Base-by-base conservation (phyloP, 441 rosid species). In the Eutrema salsugineum region DNA sequence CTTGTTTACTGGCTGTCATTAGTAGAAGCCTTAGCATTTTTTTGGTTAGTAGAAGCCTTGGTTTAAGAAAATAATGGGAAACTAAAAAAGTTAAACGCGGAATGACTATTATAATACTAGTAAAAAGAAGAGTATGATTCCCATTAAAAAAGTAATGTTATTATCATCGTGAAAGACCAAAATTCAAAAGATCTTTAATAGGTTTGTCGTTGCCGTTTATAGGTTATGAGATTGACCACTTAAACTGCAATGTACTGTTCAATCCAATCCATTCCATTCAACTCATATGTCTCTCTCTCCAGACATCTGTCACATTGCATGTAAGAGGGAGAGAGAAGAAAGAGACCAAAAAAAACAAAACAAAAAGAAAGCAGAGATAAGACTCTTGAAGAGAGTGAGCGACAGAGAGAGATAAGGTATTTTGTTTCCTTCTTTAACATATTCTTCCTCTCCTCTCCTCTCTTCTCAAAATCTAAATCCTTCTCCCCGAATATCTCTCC, bases 251-350 rank as follows among this genome's bases (percentile, higher is more conserved):
- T 10, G 44, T 2, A 66, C 66, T 58, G 77, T 66, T 57, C 1
- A 66, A 55, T 46, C 39, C 66, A 73, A 27, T 36, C 36, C 57
- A 38, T 44, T 44, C 40, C 70, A 72, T 44, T 44, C 40, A 64
- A 72, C 46, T 64, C 43, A 65, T 28, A 39, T 39, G 60, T 65
- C 60, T 73, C 11, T 63, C 50, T 73, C 72, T 32, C 11, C 68
- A 73, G 68, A 51, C 62, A 68, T 75, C 35, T 75, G 73, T 68
- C 65, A 38, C 66, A 75, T 20, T 75, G 79, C 74, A 68, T 68
- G 79, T 62, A 44, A 62, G 65, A 54, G 53, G 12, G 57, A 68
- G 38, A 58, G 33, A 53, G 15, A 46, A 75, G 46, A 63, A 58
- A 61, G 8, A 62, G 65, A 68, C 44, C 27, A 27, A 19, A 49